Base-by-base conservation (phyloP, 2,329 filamentous ascomycete species). In the Colletotrichum horii region DNA sequence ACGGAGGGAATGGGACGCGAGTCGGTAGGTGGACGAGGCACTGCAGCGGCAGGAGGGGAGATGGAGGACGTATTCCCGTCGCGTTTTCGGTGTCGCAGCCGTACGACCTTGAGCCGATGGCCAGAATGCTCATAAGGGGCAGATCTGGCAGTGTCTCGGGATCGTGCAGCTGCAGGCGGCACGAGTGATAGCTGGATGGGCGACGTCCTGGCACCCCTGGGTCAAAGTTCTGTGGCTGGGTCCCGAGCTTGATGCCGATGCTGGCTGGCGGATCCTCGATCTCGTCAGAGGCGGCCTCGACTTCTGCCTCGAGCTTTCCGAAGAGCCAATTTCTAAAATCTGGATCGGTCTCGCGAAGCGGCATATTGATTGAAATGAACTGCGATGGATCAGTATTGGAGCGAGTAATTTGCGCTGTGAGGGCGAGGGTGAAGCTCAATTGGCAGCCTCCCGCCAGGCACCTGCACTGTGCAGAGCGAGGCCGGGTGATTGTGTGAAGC, bases 11-110 rank as follows among this genome's bases (percentile, higher is more conserved):
- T n/a, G n/a, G n/a, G n/a, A n/a, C n/a, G n/a, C 80, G 77, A 24
- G 71, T 69, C 38, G 80, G 78, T 36, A 81, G 78, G 72, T 71
- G 76, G 62, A 77, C 71, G 64, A 77, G 76, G 72, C 79, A 76
- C 55, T 80, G 74, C 36, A 81, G 71, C 22, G 77, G 80, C 60
- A 77, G 70, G 36, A 77, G 68, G 11, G 60, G 62, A 22, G 80
- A 81, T 38, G 80, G 19, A 56, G 79, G 79, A 24, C 78, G 80
- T 24, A 76, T 62, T 32, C 72, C 75, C 62, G 32, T 61, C 30
- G 64, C 64, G 22, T 28, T 8, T 12, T 38, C 36, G 28, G 70
- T 62, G 16, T 16, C n/a, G 5, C n/a, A 43, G 70, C 70, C 64
- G 38, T 24, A 26, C 28, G 62, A 6, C 36, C 6, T 67, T 68